phyloP scores from a whole-genome alignment of 495 filamentous ascomycete species.

The Lophiotrema nucula region DNA sequence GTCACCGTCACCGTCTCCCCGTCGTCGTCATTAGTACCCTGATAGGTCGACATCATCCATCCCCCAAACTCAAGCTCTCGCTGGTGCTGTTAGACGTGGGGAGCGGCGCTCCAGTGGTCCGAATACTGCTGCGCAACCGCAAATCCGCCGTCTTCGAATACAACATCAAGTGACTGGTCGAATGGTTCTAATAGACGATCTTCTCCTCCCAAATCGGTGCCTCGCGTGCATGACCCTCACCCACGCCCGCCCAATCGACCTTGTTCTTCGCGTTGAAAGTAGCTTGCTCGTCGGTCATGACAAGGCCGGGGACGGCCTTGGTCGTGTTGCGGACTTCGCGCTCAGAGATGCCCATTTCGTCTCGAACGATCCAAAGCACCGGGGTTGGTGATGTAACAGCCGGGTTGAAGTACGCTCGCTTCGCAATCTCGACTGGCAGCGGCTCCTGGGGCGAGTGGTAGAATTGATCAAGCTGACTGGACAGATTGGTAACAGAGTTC shows the following conservation, averaged over 20 bases:
- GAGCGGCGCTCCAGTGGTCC: neutral
- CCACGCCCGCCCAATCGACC: conserved; percentile 51
- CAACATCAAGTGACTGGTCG: neutral
- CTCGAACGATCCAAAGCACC: conserved; percentile 67
- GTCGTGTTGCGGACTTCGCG: conserved; percentile 62
- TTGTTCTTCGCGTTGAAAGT: conserved; percentile 63
- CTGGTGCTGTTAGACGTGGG: neutral
- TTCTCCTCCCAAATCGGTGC: conserved; percentile 43
- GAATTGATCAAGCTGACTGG: conserved; percentile 62
- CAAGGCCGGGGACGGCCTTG: conserved; percentile 44
- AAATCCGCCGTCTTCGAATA: too few relatives aligned
- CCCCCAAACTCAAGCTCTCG: neutral
- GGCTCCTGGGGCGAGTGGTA: conserved; percentile 53
- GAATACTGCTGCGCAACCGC: too few relatives aligned
- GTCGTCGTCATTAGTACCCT: too few relatives aligned
- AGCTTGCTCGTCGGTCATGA: conserved; percentile 63
- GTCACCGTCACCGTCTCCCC: neutral
- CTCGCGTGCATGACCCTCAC: conserved; percentile 16
- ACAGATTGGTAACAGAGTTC: conserved; percentile 56
- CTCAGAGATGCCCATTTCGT: conserved; percentile 61
- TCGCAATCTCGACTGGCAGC: conserved; percentile 46
- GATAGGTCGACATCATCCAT: too few relatives aligned
- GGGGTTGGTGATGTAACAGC: conserved; percentile 61
- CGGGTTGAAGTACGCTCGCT: conserved; percentile 65
- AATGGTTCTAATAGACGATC: conserved; percentile 36